These are phyloP conservation scores for Saccharomycopsis synnaedendra DNA, from an alignment of 805 yeast species.

Conservation along the genomic window DNA sequence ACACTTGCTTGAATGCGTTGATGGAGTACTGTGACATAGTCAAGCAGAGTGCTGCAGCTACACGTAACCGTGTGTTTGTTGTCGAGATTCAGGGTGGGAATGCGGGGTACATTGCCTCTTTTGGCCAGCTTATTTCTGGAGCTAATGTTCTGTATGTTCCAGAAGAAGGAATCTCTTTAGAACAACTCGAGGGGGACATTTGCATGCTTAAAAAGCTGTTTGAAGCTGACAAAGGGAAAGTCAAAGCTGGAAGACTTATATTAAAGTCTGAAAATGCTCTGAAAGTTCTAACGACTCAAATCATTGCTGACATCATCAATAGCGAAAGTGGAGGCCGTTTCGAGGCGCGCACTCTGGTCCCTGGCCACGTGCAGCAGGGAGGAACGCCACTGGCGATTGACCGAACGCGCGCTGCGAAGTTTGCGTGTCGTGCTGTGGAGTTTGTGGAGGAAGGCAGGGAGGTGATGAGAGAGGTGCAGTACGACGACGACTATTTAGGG, in stretches of 20 bases:
- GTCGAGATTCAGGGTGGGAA: conserved; percentile 83
- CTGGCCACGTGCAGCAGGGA: conserved; percentile 86
- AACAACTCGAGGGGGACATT: conserved; percentile 55
- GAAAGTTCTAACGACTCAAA: conserved; percentile 53
- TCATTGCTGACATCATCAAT: conserved; percentile 57
- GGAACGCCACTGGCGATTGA: conserved; percentile 69
- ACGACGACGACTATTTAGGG: conserved; percentile 24
- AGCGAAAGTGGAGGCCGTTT: conserved; percentile 52
- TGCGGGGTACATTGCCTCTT: conserved; percentile 68
- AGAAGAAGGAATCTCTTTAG: conserved; percentile 52
- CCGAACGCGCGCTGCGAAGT: conserved; percentile 62
- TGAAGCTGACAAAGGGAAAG: conserved; percentile 50
- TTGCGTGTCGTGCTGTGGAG: conserved; percentile 57
- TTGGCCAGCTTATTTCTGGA: conserved; percentile 58
- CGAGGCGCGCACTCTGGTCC: conserved; percentile 70
- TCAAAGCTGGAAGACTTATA: conserved; percentile 58
- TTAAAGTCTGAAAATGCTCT: conserved; percentile 52
- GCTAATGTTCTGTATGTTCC: conserved; percentile 70
- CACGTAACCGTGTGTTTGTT: conserved; percentile 68
- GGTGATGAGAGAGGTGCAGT: conserved; percentile 18
- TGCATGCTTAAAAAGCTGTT: conserved; percentile 47
- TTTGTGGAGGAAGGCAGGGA: conserved; percentile 43
- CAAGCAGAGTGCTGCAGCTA: conserved; percentile 68
- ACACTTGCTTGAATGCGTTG: conserved; percentile 62
- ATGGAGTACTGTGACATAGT: conserved; percentile 70